phyloP scores from a whole-genome alignment of 306 rosid species.

The Cucurbita maxima region DNA sequence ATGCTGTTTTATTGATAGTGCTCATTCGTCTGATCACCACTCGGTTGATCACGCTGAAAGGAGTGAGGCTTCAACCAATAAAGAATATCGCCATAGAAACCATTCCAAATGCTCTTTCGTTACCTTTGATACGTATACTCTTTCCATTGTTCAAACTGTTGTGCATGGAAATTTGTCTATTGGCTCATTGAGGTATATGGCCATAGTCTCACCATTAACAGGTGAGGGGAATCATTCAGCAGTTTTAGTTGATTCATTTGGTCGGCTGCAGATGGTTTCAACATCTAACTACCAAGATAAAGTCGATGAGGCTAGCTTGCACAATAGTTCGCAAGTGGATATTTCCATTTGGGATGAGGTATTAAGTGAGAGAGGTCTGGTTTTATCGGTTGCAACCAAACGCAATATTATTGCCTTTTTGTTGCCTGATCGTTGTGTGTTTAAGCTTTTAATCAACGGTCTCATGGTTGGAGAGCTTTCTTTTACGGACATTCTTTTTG shows the following conservation, averaged over 20 bases:
- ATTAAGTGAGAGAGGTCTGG: conserved; percentile 27
- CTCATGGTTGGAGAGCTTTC: conserved; percentile 46
- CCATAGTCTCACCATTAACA: conserved; percentile 32
- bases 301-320: conserved; percentile 28
- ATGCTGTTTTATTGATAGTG: conserved; percentile 50
- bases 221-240: conserved; percentile 43
- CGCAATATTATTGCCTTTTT: conserved; percentile 38
- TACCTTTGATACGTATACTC: conserved; percentile 63
- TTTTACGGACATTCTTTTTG: conserved; percentile 23
- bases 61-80: conserved; percentile 28
- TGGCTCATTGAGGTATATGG: conserved; percentile 64
- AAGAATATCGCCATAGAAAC: conserved; percentile 45
- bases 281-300: conserved; percentile 25
- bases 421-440: conserved; percentile 41
- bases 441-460: conserved; percentile 39
- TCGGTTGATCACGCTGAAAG: conserved; percentile 33
- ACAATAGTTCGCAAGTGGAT: conserved; percentile 25
- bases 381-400: conserved; percentile 31
- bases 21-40: conserved; percentile 18
- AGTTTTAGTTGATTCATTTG: conserved; percentile 56
- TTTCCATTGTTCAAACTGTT: conserved; percentile 56
- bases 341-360: conserved; percentile 34
- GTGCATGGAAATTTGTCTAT: conserved; percentile 75
- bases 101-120: conserved; percentile 51
- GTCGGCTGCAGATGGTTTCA: conserved; percentile 44